Conservation (phyloP, 176 grass and related monocot genomes). For the Aegilops longissima region DNA sequence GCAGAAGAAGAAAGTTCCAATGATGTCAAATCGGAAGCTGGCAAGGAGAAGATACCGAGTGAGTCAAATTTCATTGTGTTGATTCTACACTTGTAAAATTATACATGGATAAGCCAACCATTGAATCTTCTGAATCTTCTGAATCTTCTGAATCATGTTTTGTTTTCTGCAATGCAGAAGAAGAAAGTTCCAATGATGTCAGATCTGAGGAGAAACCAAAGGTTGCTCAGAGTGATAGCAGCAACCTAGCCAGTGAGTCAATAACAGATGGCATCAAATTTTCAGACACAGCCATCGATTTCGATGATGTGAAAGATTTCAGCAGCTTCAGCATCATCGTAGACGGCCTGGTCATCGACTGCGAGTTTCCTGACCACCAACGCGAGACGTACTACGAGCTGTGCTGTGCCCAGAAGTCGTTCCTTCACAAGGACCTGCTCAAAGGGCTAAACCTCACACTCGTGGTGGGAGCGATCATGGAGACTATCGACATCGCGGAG, state of each 20-base stretch:
- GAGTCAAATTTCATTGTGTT: slow-evolving; percentile 7
- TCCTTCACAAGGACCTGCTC: slow-evolving; percentile 38
- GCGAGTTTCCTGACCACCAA: slow-evolving; percentile 12
- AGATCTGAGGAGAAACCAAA: slow-evolving; percentile 1
- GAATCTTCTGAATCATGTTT: background rate
- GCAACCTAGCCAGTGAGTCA: background rate
- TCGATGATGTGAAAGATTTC: background rate
- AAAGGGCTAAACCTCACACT: slow-evolving; percentile 35
- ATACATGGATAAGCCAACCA: slow-evolving; percentile 4
- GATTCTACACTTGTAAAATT: background rate
- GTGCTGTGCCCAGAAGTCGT: slow-evolving; percentile 31
- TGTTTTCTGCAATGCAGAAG: background rate
- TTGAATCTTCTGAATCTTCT: background rate
- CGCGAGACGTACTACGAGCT: slow-evolving; percentile 47
- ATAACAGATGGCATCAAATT: slow-evolving; percentile 36
- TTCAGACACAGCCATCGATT: slow-evolving; percentile 20
- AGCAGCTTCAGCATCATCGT: slow-evolving; percentile 33
- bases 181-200: background rate
- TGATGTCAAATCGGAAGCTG: background rate
- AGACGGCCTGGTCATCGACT: slow-evolving; percentile 39
- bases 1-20: background rate
- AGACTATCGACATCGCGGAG: slow-evolving; percentile 36
- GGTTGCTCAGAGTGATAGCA: slow-evolving; percentile 7
- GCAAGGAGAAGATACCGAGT: slow-evolving; percentile 21
- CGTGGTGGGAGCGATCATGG: slow-evolving; percentile 36